Conservation (phyloP, 140 eudicot species). For the Anethum foeniculum region DNA sequence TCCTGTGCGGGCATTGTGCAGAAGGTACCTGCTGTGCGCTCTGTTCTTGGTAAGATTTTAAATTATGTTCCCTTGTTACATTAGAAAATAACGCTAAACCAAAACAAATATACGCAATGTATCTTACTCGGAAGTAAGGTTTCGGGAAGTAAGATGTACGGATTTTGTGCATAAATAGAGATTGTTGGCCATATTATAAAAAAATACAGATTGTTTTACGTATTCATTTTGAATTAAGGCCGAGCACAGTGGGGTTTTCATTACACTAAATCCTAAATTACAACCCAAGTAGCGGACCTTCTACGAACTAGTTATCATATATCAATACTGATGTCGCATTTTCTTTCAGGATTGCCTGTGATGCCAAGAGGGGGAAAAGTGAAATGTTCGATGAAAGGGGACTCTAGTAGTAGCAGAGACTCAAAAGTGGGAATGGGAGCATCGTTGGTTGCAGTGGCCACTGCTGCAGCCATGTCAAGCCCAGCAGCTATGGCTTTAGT, state of each 20-base stretch:
- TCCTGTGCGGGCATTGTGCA: slow-evolving; percentile 5
- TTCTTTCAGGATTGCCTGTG: slow-evolving; percentile 54
- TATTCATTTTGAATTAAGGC: neutral
- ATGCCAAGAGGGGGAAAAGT: slow-evolving; percentile 64
- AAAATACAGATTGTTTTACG: neutral
- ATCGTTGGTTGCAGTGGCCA: slow-evolving; percentile 57
- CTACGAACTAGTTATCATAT: neutral
- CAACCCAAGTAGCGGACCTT: neutral
- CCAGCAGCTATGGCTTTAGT: slow-evolving; percentile 93
- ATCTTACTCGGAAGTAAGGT: neutral
- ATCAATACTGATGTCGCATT: neutral
- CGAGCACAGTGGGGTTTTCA: too few species aligned
- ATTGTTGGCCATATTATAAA: neutral
- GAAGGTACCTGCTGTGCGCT: slow-evolving; percentile 1
- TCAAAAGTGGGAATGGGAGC: slow-evolving; percentile 50
- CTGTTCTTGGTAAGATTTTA: slow-evolving; percentile 12
- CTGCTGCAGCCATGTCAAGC: slow-evolving; percentile 71
- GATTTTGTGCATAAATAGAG: neutral
- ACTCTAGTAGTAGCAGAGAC: slow-evolving; percentile 24
- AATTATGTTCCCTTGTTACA: neutral
- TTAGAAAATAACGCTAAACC: neutral
- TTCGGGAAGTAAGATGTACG: neutral
- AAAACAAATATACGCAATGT: neutral
- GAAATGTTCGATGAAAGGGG: slow-evolving; percentile 56
- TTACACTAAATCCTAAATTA: neutral